These are phyloP conservation scores for Vanrija pseudolonga DNA, from an alignment of 1,284 basidiomycete species.

Conservation along the genomic window DNA sequence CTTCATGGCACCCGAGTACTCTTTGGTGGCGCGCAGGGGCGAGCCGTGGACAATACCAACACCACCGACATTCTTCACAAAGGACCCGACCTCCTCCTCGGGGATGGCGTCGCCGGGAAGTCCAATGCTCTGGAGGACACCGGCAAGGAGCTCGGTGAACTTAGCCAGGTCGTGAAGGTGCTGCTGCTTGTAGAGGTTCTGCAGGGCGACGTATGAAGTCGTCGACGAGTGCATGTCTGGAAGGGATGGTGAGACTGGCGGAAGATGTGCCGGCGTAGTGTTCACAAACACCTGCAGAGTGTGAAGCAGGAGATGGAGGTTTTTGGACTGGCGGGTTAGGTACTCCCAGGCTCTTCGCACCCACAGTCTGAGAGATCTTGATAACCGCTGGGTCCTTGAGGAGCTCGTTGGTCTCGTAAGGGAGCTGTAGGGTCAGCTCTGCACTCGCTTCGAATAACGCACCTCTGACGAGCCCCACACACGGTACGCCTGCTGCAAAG, in stretches of 20 bases:
- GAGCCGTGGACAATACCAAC: conserved; percentile 72
- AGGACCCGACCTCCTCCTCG: conserved; percentile 62
- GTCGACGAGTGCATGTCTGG: conserved; percentile 98
- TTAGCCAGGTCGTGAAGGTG: conserved; percentile 35
- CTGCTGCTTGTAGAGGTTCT: conserved; percentile 46
- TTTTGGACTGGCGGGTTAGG: conserved; percentile 51
- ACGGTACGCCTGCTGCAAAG: conserved; percentile 72
- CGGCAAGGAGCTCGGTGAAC: conserved; percentile 41
- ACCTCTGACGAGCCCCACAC: conserved; percentile 64
- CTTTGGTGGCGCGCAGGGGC: conserved; percentile 60
- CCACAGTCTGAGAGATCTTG: conserved; percentile 45
- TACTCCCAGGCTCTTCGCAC: conserved; percentile 4
- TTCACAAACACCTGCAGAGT: conserved; percentile 61
- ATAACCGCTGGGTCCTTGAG: conserved; percentile 61
- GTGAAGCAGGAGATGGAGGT: conserved; percentile 82
- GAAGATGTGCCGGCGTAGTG: conserved; percentile 52
- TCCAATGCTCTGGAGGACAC: conserved; percentile 33
- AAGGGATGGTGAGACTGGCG: conserved; percentile 64
- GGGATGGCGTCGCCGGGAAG: conserved; percentile 51
- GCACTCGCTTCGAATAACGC: conserved; percentile 15
- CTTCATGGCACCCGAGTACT: conserved; percentile 47
- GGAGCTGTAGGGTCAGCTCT: conserved; percentile 52
- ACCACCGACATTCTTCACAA: conserved; percentile 86
- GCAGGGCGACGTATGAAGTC: conserved; percentile 58
- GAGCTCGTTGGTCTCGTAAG: conserved; percentile 62